Evolutionary conservation across 2,329 filamentous ascomycete genomes (phyloP), one percentile per base, ranked within the genome.

Genomic region (Parastagonospora nodorum): DNA sequence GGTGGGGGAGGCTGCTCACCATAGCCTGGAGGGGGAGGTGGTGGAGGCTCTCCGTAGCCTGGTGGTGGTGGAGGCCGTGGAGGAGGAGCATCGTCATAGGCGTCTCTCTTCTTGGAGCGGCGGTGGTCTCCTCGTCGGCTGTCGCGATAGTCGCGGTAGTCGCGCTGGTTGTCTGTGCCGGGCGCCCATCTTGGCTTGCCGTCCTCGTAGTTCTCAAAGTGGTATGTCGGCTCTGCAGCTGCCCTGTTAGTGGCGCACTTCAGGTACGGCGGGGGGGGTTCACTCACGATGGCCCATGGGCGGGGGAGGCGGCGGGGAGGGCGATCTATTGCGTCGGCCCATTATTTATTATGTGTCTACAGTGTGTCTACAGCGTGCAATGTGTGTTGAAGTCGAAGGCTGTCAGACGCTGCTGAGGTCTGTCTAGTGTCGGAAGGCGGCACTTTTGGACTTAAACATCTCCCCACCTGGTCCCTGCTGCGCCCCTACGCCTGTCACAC

Each of bases 121-220:
- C 59, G 53, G 16, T 60, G 51, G 12, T 63, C 63, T 24, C 19
- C 19, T 45, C 60, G 50, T 39, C 57, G 63, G 29, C 57, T 57
- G 32, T 64, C 56, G 31, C 57, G 56, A 24, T 63, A 59, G 14
- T 64, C 63, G 35, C 52, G 56, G 44, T 64, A 57, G 32, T 60
- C 61, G 32, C 55, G 51, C 37, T 62, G 53, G 30, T 64, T 53
- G 49, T 66, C 61, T 46, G 51, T 55, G 2, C 48, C 56, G 8
- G 63, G 63, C 15, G 61, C 55, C 63, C 63, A 66, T 53, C 57
- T 60, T 5, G 63, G 58, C 45, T 64, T 66, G 42, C 63, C 63
- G 55, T 64, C 61, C 48, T 66, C 63, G 56, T 66, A 66, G 49
- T 58, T 61, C 28, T 66, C 61, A 44, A 66, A 66, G 55, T 55